Evolutionary conservation across 208 protist species (phyloP).

Genomic region (Leishmania braziliensis): DNA sequence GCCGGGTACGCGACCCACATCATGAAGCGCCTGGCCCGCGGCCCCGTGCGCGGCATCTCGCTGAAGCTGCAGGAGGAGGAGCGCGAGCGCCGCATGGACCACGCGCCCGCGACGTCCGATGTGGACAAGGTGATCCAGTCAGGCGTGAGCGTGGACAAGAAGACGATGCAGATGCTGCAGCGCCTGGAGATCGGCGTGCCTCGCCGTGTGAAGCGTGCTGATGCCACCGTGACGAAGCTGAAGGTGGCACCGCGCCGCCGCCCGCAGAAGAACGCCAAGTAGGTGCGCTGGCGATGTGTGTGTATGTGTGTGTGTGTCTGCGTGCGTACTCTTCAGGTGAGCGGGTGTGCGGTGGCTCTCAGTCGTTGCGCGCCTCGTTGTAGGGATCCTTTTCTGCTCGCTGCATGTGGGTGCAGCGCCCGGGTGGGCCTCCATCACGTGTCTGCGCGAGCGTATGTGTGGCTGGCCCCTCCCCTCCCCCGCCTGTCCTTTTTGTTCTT

Average conservation of each 20-base stretch:
- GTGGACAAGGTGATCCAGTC: conserved; percentile 88
- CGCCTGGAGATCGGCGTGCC: conserved; percentile 86
- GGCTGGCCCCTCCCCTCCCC: not conserved
- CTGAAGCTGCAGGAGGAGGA: conserved; percentile 99
- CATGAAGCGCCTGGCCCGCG: conserved; percentile 98
- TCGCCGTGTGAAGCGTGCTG: conserved; percentile 61
- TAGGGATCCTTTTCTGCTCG: not conserved
- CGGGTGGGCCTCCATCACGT: no score
- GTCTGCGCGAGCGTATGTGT: not conserved
- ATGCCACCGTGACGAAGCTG: conserved; percentile 96
- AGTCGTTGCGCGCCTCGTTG: not conserved
- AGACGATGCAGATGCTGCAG: conserved; percentile 87
- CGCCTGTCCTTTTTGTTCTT: not conserved
- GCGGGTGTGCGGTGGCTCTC: no score
- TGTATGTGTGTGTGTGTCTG: not conserved
- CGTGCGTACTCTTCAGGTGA: not conserved
- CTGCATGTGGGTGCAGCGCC: not conserved
- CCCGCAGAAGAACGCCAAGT: conserved; percentile 97
- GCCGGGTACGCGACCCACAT: conserved; percentile 99
- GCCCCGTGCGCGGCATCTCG: conserved; percentile 99
- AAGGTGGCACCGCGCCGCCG: conserved; percentile 98
- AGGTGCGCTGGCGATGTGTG: not conserved
- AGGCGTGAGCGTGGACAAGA: conserved; percentile 89
- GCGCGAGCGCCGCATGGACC: conserved; percentile 99
- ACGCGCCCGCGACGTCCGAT: conserved; percentile 95